Evolutionary conservation across 305 asterid species (phyloP).

Genomic region (Fraxinus ornus): DNA sequence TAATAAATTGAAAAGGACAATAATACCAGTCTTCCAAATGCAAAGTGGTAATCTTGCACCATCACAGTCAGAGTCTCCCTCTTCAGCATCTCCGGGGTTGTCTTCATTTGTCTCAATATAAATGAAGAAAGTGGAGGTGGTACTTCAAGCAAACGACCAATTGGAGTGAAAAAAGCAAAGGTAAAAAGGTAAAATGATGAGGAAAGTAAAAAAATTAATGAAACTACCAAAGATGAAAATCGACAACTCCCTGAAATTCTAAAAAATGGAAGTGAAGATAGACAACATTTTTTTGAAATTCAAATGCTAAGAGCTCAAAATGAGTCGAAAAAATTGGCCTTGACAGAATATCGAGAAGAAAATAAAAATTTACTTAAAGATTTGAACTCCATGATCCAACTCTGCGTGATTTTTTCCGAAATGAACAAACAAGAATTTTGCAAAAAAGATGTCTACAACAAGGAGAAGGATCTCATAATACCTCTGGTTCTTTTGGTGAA

Average conservation of each 20-base stretch:
- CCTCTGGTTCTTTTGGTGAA: background rate
- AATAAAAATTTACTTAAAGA: background rate
- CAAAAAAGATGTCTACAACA: background rate
- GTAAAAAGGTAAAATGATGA: background rate
- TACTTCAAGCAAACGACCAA: background rate
- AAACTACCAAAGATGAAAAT: background rate
- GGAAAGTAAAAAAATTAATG: background rate
- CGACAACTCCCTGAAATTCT: background rate
- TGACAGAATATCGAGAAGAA: background rate
- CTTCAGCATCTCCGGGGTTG: too few species aligned
- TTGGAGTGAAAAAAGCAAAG: background rate
- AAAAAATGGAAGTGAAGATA: background rate
- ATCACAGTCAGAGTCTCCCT: too few species aligned
- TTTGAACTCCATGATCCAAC: background rate
- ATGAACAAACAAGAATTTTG: background rate
- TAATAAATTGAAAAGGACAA: too few species aligned
- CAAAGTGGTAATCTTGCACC: too few species aligned
- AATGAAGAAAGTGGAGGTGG: background rate
- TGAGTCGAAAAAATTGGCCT: background rate
- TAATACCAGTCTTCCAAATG: too few species aligned
- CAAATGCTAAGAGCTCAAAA: background rate
- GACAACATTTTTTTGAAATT: background rate
- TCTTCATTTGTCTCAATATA: too few species aligned
- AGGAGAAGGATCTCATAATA: background rate
- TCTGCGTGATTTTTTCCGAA: background rate